A percentile compares a stretch with the other conserved stretches of the same genome.
phyloP scores from a whole-genome alignment of 73 alveolate species.

The Tetrahymena elliotti region DNA sequence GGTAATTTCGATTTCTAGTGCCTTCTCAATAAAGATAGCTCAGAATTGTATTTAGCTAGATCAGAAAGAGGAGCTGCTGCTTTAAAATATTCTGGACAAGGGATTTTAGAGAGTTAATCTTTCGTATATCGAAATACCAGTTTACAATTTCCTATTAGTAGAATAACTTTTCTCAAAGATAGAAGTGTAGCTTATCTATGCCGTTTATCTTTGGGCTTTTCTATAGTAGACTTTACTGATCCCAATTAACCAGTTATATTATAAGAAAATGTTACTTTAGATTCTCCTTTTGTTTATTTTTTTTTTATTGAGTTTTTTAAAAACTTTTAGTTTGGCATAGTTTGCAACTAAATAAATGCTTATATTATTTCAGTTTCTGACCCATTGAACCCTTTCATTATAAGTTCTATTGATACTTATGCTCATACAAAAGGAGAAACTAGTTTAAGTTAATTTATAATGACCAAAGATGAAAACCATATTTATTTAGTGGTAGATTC shows the following conservation, averaged over 20 bases:
- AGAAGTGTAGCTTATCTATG: not conserved
- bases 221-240: not conserved
- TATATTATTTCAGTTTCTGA: not conserved
- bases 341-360: not conserved
- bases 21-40: too few species aligned
- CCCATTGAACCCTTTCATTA: not conserved
- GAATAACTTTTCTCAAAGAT: not conserved
- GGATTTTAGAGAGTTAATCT: not conserved
- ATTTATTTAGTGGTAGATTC: not conserved
- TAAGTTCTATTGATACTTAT: not conserved
- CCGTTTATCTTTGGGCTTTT: not conserved
- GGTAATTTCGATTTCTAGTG: not conserved
- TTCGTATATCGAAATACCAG: not conserved
- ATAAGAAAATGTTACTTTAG: not conserved
- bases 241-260: not conserved
- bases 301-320: not conserved
- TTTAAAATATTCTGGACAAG: not conserved
- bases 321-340: not conserved
- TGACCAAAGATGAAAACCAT: not conserved
- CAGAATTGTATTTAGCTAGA: not conserved
- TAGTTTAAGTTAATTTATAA: not conserved
- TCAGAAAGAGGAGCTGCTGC: not conserved
- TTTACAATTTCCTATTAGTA: not conserved
- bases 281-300: not conserved
- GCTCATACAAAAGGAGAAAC: not conserved